Evolutionary conservation across 2,329 filamentous ascomycete species (phyloP).

Genomic region (Exophiala calicioides): DNA sequence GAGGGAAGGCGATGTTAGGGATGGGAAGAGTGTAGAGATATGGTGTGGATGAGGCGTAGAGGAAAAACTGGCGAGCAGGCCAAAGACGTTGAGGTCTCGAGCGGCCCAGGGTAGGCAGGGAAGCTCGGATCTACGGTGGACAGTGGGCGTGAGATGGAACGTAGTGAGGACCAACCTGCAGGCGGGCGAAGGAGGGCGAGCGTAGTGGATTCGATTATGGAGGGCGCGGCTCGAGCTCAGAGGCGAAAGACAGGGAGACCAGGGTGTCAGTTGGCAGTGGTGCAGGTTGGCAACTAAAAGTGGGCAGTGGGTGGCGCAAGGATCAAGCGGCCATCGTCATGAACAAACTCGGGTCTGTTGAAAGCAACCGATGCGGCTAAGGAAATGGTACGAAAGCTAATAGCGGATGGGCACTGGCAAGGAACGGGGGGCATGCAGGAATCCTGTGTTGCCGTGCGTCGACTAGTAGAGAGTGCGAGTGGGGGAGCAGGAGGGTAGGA

Average conservation of each 20-base stretch:
- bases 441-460: too few relatives aligned
- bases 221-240: constrained; percentile 25
- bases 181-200: constrained; percentile 7
- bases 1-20: constrained; percentile 5
- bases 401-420: constrained; percentile 15
- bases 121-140: constrained; percentile 26
- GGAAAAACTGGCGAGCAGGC: too few relatives aligned
- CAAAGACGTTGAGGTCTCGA: constrained; percentile 13
- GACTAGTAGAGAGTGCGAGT: neutral
- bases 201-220: constrained; percentile 16
- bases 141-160: constrained; percentile 12
- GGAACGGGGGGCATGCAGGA: neutral
- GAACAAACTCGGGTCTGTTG: constrained; percentile 10
- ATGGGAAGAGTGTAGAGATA: constrained; percentile 6
- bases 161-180: constrained; percentile 6
- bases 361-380: constrained; percentile 26
- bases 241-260: constrained; percentile 18
- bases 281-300: constrained; percentile 17
- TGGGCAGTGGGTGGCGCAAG: constrained; percentile 28
- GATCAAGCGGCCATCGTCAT: constrained; percentile 17
- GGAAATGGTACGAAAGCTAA: constrained; percentile 18
- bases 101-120: constrained; percentile 19
- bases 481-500: neutral
- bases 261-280: constrained; percentile 18
- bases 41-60: constrained; percentile 2